Percentiles rank a stretch among this genome's conserved stretches.
Evolutionary conservation across 805 yeast species (phyloP).

Genomic region (Wickerhamomyces rabaulensis): DNA sequence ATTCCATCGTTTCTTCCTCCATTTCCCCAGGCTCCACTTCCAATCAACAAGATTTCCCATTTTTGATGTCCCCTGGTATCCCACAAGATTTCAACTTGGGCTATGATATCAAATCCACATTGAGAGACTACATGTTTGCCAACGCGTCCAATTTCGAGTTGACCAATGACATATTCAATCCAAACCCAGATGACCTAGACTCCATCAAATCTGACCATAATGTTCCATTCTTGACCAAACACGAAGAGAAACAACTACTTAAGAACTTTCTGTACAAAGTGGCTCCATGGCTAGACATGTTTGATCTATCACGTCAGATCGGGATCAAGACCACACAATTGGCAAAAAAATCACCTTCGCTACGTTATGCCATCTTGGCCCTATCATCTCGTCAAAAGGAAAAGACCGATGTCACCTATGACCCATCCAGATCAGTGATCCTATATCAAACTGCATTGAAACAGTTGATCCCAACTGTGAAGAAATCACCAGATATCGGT

Average conservation of each 20-base stretch:
- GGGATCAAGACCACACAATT: slow-evolving; percentile 30
- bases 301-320: slow-evolving; percentile 30
- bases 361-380: slow-evolving; percentile 28
- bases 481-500: slow-evolving; percentile 24
- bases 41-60: not conserved
- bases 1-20: not conserved
- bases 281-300: slow-evolving; percentile 37
- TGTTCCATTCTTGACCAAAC: slow-evolving; percentile 25
- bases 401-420: slow-evolving; percentile 22
- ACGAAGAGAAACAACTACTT: slow-evolving; percentile 27
- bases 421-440: slow-evolving; percentile 23
- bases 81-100: slow-evolving; percentile 17
- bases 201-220: slow-evolving; percentile 1
- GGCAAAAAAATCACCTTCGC: slow-evolving; percentile 33
- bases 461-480: slow-evolving; percentile 30
- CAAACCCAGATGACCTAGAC: not conserved
- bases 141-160: slow-evolving; percentile 24
- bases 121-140: slow-evolving; percentile 36
- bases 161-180: slow-evolving; percentile 2
- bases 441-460: slow-evolving; percentile 31
- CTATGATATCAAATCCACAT: slow-evolving; percentile 29
- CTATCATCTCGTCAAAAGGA: slow-evolving; percentile 30
- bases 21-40: slow-evolving; percentile 2
- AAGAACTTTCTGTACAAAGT: slow-evolving; percentile 32
- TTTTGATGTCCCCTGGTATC: slow-evolving; percentile 4